Evolutionary conservation across 768 basidiomycete species (phyloP).

Genomic region (Boletus rubroflammeus): DNA sequence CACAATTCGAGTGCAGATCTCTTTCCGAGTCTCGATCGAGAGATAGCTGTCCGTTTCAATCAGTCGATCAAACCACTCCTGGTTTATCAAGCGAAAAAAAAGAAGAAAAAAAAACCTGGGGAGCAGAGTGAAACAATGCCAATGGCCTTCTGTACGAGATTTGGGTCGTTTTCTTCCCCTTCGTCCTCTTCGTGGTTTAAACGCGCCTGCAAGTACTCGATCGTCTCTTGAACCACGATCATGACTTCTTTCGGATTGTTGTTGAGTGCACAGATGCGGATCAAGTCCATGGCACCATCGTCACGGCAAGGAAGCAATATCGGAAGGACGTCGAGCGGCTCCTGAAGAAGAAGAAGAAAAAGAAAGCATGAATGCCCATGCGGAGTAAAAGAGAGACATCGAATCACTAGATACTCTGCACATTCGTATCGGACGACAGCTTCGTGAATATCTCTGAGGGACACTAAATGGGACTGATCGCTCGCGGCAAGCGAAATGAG

Average conservation of each 20-base stretch:
- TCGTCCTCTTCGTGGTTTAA: slow-evolving; percentile 17
- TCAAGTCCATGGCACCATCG: slow-evolving; percentile 31
- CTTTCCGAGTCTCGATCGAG: slow-evolving; percentile 25
- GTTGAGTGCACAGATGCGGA: slow-evolving; percentile 29
- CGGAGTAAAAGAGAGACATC: background rate
- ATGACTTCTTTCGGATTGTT: slow-evolving; percentile 41
- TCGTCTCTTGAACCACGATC: slow-evolving; percentile 38
- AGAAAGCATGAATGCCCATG: background rate
- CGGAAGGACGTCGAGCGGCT: slow-evolving; percentile 39
- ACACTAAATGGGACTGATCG: background rate
- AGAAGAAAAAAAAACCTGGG: slow-evolving; percentile 13
- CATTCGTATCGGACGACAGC: slow-evolving; percentile 13
- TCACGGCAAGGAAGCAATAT: slow-evolving; percentile 31
- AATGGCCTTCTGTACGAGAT: slow-evolving; percentile 12
- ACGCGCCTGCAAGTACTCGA: slow-evolving; percentile 30
- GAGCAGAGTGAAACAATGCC: slow-evolving; percentile 20
- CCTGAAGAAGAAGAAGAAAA: slow-evolving; percentile 25
- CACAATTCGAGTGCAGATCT: slow-evolving; percentile 19
- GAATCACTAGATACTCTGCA: slow-evolving; percentile 18
- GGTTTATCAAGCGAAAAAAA: background rate
- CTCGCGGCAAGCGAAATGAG: slow-evolving; percentile 18
- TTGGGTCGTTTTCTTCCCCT: slow-evolving; percentile 8
- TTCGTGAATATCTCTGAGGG: slow-evolving; percentile 19
- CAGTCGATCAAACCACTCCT: background rate
- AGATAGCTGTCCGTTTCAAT: slow-evolving; percentile 20